Evolutionary conservation across 345 rosid species (phyloP).

Genomic region (Anacardium occidentale): DNA sequence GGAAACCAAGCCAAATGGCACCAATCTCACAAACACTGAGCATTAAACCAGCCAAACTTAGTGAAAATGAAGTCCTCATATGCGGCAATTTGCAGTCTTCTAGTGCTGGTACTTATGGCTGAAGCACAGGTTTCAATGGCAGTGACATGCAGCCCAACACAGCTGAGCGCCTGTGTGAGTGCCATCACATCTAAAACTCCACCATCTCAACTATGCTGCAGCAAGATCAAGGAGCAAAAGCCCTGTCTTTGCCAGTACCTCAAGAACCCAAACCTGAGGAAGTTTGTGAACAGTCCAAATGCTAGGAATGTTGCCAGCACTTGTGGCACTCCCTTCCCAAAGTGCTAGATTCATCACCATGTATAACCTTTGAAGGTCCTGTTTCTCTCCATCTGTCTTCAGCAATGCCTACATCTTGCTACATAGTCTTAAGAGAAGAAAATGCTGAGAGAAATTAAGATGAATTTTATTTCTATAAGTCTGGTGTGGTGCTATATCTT

Average conservation of each 20-base stretch:
- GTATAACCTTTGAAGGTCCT: slow-evolving; percentile 5
- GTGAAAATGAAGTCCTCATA: slow-evolving; percentile 45
- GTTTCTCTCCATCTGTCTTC: slow-evolving; percentile 10
- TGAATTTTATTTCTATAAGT: background rate
- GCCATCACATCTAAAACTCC: slow-evolving; percentile 73
- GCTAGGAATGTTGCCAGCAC: slow-evolving; percentile 83
- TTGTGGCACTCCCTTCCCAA: slow-evolving; percentile 86
- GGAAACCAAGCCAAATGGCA: slow-evolving; percentile 10
- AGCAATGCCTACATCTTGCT: background rate
- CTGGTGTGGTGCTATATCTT: slow-evolving; percentile 17
- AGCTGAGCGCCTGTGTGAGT: slow-evolving; percentile 77
- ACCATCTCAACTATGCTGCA: slow-evolving; percentile 69
- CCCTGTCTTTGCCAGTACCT: slow-evolving; percentile 92
- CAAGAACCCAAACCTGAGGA: slow-evolving; percentile 65
- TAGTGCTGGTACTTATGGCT: slow-evolving; percentile 42
- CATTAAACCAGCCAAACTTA: background rate
- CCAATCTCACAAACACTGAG: slow-evolving; percentile 18
- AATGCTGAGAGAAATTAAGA: slow-evolving; percentile 1
- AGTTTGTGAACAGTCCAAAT: slow-evolving; percentile 73
- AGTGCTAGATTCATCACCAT: slow-evolving; percentile 44
- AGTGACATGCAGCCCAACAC: slow-evolving; percentile 70
- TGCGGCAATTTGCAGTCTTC: slow-evolving; percentile 35
- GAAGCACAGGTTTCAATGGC: slow-evolving; percentile 49
- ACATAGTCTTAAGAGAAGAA: background rate
- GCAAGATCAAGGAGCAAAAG: slow-evolving; percentile 74